These are phyloP conservation scores for Kuraishia hungarica DNA, from an alignment of 805 yeast species.

Conservation along the genomic window DNA sequence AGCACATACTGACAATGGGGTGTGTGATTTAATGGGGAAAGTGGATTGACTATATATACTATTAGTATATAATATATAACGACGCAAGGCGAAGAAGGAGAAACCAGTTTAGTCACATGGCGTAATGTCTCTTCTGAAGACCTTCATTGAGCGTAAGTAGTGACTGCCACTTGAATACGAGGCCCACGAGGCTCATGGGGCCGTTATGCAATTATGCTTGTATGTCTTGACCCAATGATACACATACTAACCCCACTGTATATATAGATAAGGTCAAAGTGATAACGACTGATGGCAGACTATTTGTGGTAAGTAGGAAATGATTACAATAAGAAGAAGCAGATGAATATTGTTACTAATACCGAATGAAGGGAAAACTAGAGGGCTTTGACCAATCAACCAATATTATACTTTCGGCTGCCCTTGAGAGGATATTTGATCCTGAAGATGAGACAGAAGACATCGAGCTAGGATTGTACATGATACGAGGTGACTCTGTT, in stretches of 20 bases:
- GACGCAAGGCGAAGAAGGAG: too few relatives aligned
- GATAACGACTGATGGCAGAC: slow-evolving; percentile 49
- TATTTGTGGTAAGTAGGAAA: slow-evolving; percentile 22
- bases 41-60: background rate
- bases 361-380: slow-evolving; percentile 26
- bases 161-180: background rate
- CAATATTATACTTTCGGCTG: slow-evolving; percentile 44
- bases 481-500: slow-evolving; percentile 52
- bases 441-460: slow-evolving; percentile 28
- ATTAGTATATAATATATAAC: too few relatives aligned
- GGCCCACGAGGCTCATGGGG: too few relatives aligned
- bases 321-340: background rate
- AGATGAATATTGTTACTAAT: slow-evolving; percentile 1
- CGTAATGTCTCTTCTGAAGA: slow-evolving; percentile 15
- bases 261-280: slow-evolving; percentile 40
- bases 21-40: background rate
- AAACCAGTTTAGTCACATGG: background rate
- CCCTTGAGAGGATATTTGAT: slow-evolving; percentile 42
- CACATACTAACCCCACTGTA: slow-evolving; percentile 10
- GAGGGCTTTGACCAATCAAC: slow-evolving; percentile 61
- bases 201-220: background rate
- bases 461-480: slow-evolving; percentile 35
- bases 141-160: slow-evolving; percentile 17
- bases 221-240: background rate
- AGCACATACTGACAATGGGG: background rate